Percentiles rank a stretch among this genome's conserved stretches.
These are phyloP conservation scores for Podila epicladia DNA, from an alignment of 192 early-diverging fungal species.

Conservation along the genomic window DNA sequence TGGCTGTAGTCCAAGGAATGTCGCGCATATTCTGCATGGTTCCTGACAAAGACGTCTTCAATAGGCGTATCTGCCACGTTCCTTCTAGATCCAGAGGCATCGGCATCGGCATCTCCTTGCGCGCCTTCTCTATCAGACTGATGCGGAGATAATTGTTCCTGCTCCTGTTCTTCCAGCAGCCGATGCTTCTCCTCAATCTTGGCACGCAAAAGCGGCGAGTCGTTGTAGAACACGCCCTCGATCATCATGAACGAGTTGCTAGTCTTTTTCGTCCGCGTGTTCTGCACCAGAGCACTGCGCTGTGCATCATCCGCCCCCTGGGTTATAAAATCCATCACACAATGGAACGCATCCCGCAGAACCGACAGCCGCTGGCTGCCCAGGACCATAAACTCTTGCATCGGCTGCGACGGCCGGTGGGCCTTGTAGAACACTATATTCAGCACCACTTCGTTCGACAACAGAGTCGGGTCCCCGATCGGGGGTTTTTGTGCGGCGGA, in stretches of 20 bases:
- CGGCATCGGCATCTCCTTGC: neutral
- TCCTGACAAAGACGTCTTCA: slow-evolving; percentile 20
- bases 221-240: slow-evolving; percentile 80
- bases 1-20: slow-evolving; percentile 68
- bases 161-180: neutral
- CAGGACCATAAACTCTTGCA: slow-evolving; percentile 73
- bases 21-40: slow-evolving; percentile 9
- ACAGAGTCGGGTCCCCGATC: slow-evolving; percentile 32
- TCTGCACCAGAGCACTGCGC: slow-evolving; percentile 38
- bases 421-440: slow-evolving; percentile 73
- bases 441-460: slow-evolving; percentile 54
- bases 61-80: neutral
- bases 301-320: slow-evolving; percentile 39
- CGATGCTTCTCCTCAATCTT: slow-evolving; percentile 20
- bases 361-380: slow-evolving; percentile 74
- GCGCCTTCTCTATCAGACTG: neutral
- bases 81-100: neutral
- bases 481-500: neutral
- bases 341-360: slow-evolving; percentile 77
- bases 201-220: slow-evolving; percentile 66
- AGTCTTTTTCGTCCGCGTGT: slow-evolving; percentile 63
- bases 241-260: slow-evolving; percentile 80
- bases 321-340: slow-evolving; percentile 70
- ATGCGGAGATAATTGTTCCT: neutral
- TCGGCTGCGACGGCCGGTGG: slow-evolving; percentile 55